Evolutionary conservation across 2,329 filamentous ascomycete species (phyloP).

Genomic region (Penicillium sp.): DNA sequence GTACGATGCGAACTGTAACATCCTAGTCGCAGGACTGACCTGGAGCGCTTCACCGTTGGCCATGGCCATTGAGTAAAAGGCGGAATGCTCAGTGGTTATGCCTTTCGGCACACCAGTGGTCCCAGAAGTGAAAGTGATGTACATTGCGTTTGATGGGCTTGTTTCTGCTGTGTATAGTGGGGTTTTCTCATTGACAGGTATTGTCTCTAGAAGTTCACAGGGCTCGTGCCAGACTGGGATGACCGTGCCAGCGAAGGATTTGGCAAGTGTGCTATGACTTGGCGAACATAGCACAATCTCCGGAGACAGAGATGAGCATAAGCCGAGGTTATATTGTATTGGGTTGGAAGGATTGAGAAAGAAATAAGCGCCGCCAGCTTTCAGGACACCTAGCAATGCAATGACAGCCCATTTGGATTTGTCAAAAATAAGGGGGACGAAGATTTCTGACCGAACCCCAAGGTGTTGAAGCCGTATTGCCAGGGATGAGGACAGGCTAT

Average conservation of each 20-base stretch:
- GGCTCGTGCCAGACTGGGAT: neutral
- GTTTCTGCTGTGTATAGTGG: neutral
- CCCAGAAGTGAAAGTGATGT: neutral
- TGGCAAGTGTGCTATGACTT: neutral
- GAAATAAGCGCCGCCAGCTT: neutral
- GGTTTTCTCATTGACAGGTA: neutral
- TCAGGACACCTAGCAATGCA: neutral
- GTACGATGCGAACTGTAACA: neutral
- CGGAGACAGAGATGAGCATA: neutral
- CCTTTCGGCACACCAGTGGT: neutral
- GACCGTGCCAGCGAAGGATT: neutral
- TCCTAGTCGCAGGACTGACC: too few species aligned
- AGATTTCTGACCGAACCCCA: neutral
- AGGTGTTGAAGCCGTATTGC: neutral
- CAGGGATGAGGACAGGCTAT: neutral
- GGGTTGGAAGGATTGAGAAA: neutral
- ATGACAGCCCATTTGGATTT: neutral
- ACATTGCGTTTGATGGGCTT: neutral
- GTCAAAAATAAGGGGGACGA: neutral
- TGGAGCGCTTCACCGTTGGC: neutral
- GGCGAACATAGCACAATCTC: neutral
- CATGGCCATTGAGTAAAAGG: neutral
- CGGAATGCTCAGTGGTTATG: neutral
- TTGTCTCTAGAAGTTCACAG: neutral
- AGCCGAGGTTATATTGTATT: neutral